Evolutionary conservation across 2,329 filamentous ascomycete species (phyloP).

Genomic region (Sodiomyces alkalinus): DNA sequence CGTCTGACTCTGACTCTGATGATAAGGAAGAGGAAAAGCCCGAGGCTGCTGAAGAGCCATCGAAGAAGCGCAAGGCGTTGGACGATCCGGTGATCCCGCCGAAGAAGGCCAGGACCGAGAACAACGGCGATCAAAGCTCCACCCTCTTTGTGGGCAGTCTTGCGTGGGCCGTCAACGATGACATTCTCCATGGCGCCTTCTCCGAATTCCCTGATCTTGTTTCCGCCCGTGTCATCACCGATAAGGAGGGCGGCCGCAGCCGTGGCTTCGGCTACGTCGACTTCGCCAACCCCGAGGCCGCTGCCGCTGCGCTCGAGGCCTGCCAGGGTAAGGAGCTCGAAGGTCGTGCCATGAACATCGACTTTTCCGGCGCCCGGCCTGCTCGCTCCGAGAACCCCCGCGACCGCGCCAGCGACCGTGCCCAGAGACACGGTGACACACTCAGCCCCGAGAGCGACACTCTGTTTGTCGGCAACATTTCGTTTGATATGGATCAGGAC

Average conservation of each 20-base stretch:
- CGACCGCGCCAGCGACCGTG: slow-evolving; percentile 47
- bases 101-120: slow-evolving; percentile 56
- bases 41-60: slow-evolving; percentile 24
- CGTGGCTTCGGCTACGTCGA: slow-evolving; percentile 92
- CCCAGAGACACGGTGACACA: slow-evolving; percentile 60
- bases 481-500: slow-evolving; percentile 71
- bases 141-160: slow-evolving; percentile 86
- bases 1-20: slow-evolving; percentile 18
- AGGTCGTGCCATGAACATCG: slow-evolving; percentile 60
- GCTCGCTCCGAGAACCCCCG: slow-evolving; percentile 34
- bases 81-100: slow-evolving; percentile 26
- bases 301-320: slow-evolving; percentile 55
- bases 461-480: slow-evolving; percentile 82
- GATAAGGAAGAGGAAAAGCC: slow-evolving; percentile 18
- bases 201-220: slow-evolving; percentile 59
- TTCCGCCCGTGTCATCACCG: slow-evolving; percentile 67
- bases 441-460: slow-evolving; percentile 71
- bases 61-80: slow-evolving; percentile 56
- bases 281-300: slow-evolving; percentile 53
- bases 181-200: slow-evolving; percentile 68
- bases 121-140: slow-evolving; percentile 27
- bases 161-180: slow-evolving; percentile 81
- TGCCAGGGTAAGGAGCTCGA: slow-evolving; percentile 65
- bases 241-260: slow-evolving; percentile 66
- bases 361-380: slow-evolving; percentile 57